These are phyloP conservation scores for Boletus rex-veris DNA, from an alignment of 768 basidiomycete species.

Conservation along the genomic window DNA sequence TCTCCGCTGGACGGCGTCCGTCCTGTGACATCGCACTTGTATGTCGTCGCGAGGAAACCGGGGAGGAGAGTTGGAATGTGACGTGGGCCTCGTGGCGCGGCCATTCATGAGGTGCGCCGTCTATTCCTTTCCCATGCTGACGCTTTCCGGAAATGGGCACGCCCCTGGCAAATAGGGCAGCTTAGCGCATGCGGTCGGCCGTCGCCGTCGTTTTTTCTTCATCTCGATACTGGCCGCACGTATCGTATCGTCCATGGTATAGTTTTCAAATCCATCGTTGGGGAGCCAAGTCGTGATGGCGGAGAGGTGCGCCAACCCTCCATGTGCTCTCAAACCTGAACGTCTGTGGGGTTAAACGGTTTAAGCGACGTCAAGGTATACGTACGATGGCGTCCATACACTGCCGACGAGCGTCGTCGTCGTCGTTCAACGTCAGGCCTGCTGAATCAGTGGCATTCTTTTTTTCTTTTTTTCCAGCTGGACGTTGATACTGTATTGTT, in stretches of 20 bases:
- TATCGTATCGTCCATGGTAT: too few species aligned
- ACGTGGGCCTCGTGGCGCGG: conserved; percentile 1
- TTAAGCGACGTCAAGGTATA: not conserved
- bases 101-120: not conserved
- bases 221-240: too few species aligned
- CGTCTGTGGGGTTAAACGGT: not conserved
- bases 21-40: not conserved
- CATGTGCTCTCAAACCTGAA: not conserved
- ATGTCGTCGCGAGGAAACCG: not conserved
- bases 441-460: not conserved
- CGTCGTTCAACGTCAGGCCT: not conserved
- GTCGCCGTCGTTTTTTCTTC: not conserved
- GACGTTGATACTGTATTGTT: not conserved
- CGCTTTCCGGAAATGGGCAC: not conserved
- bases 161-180: not conserved
- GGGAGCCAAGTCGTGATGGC: not conserved
- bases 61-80: not conserved
- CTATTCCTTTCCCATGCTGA: not conserved
- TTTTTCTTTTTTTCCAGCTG: not conserved
- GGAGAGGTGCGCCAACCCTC: not conserved
- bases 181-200: not conserved
- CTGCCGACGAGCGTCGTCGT: not conserved
- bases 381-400: not conserved
- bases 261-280: not conserved
- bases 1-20: not conserved